Base-by-base conservation (phyloP, 176 grass and related monocot genomes). In the Hordeum marinum region DNA sequence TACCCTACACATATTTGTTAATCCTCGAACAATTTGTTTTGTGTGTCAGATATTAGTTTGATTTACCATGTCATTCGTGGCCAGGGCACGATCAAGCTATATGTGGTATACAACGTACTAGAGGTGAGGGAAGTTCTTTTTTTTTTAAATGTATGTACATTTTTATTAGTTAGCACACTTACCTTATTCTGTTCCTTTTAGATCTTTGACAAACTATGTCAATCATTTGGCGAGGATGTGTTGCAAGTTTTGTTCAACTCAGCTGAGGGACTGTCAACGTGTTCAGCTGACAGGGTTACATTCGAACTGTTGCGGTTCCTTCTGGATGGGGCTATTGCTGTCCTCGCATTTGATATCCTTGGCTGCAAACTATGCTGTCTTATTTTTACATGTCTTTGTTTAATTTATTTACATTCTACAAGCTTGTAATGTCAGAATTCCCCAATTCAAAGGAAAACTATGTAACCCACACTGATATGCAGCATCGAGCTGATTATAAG, bases 21-120 rank as follows among this genome's bases (percentile, higher is more conserved):
- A 78, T 77, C 69, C 25, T 67, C 32, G 43, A 36, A 67, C 34
- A 74, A 70, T 78, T 88, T 55, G 41, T 82, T 84, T 86, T 72
- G 41, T 83, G 11, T 83, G 66, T 88, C 93, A 98, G 96, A 98
- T 98, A 98, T 98, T 90, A 98, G 93, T 90, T 92, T 98, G 86
- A 98, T 98, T 92, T 98, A 98, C 84, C 96, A 98, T 78, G 90
- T 98, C 83, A 98, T 99, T 85, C 93, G 93, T 81, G 96, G 96
- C 79, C 96, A 99, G 85, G 93, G 93, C 75, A 99, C 91, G 9
- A 94, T 99, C 70, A 99, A 96, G 83, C 81, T 99, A 25, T 98
- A 98, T 92, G 96, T 98, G 20, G 90, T 98, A 87, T 98, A 98
- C 90, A 98, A 98, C 26, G 93, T 98, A 72, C 86, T 98, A 87